These are phyloP conservation scores for Seiridium unicorne DNA, from an alignment of 2,329 filamentous ascomycete genomes.

Conservation along the genomic window DNA sequence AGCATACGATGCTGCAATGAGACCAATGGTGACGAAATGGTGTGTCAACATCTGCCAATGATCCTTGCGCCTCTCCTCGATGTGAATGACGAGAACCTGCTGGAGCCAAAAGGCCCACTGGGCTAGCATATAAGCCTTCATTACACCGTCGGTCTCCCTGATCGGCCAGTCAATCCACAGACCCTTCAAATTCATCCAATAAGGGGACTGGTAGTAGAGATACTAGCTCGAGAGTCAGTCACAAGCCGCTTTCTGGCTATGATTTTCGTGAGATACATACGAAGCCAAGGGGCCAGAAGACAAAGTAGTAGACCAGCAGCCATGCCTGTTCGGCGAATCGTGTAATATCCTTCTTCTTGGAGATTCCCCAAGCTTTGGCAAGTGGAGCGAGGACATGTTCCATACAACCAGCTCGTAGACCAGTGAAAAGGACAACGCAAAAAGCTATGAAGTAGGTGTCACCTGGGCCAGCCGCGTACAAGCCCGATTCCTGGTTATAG, in stretches of 20 bases:
- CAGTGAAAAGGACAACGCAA: slow-evolving; percentile 83
- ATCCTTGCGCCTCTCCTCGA: slow-evolving; percentile 92
- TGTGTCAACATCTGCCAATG: slow-evolving; percentile 95
- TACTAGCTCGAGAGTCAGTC: slow-evolving; percentile 52
- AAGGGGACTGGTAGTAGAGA: slow-evolving; percentile 73
- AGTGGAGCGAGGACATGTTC: slow-evolving; percentile 83
- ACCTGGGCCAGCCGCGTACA: slow-evolving; percentile 75
- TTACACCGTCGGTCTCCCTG: slow-evolving; percentile 68
- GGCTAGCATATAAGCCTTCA: slow-evolving; percentile 87
- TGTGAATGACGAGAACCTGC: slow-evolving; percentile 90
- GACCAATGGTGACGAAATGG: slow-evolving; percentile 82
- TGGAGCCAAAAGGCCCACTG: slow-evolving; percentile 94
- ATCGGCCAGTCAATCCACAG: slow-evolving; percentile 86
- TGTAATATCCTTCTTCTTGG: slow-evolving; percentile 71
- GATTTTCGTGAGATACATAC: slow-evolving; percentile 48
- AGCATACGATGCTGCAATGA: slow-evolving; percentile 80
- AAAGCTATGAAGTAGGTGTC: slow-evolving; percentile 76
- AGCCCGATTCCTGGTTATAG: slow-evolving; percentile 64
- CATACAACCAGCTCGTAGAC: slow-evolving; percentile 78
- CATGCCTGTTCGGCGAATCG: slow-evolving; percentile 95
- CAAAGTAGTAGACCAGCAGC: slow-evolving; percentile 78
- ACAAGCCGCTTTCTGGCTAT: no score
- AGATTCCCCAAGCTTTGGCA: slow-evolving; percentile 69
- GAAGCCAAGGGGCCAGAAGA: slow-evolving; percentile 82
- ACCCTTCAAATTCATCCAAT: slow-evolving; percentile 73